phyloP scores from a whole-genome alignment of 129 eudicot species.

The Gnaphalium uliginosum region DNA sequence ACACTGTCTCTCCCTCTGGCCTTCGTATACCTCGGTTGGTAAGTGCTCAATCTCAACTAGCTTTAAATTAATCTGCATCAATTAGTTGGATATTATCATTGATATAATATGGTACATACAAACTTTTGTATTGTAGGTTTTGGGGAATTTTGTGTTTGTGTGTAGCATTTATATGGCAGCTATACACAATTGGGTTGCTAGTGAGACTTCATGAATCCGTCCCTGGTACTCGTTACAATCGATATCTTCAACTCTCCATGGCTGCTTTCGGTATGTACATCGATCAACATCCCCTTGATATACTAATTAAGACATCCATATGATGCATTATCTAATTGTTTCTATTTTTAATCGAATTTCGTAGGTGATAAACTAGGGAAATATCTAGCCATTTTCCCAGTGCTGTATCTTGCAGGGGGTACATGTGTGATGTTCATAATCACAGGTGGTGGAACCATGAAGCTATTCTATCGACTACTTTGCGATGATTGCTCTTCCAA shows the following conservation, averaged over 20 bases:
- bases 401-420: slow-evolving; percentile 68
- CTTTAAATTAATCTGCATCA: background rate
- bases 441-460: slow-evolving; percentile 50
- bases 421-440: slow-evolving; percentile 56
- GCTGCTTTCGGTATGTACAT: slow-evolving; percentile 55
- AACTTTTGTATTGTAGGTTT: background rate
- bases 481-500: slow-evolving; percentile 36
- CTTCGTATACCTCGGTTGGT: slow-evolving; percentile 62
- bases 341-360: background rate
- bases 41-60: background rate
- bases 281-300: background rate
- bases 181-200: slow-evolving; percentile 57
- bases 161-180: slow-evolving; percentile 55
- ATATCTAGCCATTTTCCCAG: slow-evolving; percentile 51
- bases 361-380: slow-evolving; percentile 63
- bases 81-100: no score
- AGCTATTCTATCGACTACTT: slow-evolving; percentile 36
- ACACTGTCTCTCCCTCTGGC: slow-evolving; percentile 55
- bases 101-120: background rate
- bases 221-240: slow-evolving; percentile 54
- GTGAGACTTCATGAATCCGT: slow-evolving; percentile 57
- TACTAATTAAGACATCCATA: background rate
- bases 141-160: slow-evolving; percentile 55
- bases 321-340: background rate
- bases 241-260: slow-evolving; percentile 58